phyloP scores from a whole-genome alignment of 495 filamentous ascomycete genomes.

The Cercophora sp. region DNA sequence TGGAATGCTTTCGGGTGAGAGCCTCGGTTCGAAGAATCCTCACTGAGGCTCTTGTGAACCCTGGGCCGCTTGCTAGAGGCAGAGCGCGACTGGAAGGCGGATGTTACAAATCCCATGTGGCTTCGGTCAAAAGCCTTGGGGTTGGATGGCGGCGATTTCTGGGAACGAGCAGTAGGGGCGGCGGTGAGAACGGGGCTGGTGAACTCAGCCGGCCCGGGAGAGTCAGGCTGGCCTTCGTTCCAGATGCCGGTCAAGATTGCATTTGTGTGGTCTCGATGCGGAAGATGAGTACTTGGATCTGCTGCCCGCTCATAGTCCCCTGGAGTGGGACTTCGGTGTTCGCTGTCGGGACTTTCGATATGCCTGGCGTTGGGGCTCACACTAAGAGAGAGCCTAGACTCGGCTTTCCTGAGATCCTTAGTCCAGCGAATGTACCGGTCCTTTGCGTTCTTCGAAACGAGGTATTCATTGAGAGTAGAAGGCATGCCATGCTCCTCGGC shows the following conservation, averaged over 20 bases:
- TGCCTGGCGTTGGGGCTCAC: not conserved
- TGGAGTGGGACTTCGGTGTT: slow-evolving; percentile 10
- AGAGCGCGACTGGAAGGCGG: slow-evolving; percentile 18
- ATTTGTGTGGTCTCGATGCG: slow-evolving; percentile 43
- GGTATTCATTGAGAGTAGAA: slow-evolving; percentile 61
- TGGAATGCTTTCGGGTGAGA: too few species aligned
- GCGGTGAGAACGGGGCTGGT: slow-evolving; percentile 7
- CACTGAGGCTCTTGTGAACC: slow-evolving; percentile 16
- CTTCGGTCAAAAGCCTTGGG: slow-evolving; percentile 7
- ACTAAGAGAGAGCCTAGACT: slow-evolving; percentile 19
- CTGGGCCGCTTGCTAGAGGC: slow-evolving; percentile 12
- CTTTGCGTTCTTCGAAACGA: slow-evolving; percentile 70
- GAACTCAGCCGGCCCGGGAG: slow-evolving; percentile 29
- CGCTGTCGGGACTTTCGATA: slow-evolving; percentile 10
- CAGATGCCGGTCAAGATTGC: slow-evolving; percentile 54
- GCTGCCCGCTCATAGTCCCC: slow-evolving; percentile 23
- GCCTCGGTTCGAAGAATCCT: slow-evolving; percentile 10
- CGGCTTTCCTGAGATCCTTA: slow-evolving; percentile 62
- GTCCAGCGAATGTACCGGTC: slow-evolving; percentile 75
- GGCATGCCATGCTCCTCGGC: slow-evolving; percentile 72
- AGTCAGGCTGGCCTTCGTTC: slow-evolving; percentile 58
- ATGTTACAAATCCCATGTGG: slow-evolving; percentile 9
- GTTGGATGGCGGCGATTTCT: not conserved
- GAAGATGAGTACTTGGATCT: slow-evolving; percentile 3
- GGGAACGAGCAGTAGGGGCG: slow-evolving; percentile 10